phyloP scores from a whole-genome alignment of 345 rosid genomes.

The Dipteronia sinensis region DNA sequence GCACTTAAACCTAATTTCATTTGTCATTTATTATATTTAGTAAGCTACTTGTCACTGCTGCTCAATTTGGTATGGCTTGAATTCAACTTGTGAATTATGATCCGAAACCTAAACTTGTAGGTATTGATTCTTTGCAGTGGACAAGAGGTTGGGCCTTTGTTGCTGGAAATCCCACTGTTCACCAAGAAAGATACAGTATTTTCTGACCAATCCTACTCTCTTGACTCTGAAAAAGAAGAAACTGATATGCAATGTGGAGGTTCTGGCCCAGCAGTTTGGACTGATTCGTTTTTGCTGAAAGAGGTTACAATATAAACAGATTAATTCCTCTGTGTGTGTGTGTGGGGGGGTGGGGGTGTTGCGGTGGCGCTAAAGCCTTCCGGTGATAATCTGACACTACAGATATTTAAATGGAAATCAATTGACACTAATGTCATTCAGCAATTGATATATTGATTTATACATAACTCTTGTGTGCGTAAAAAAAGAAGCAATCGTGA shows the following conservation, averaged over 20 bases:
- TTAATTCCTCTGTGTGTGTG: too few relatives aligned
- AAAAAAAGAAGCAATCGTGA: too few relatives aligned
- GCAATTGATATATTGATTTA: too few relatives aligned
- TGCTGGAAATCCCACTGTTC: conserved; percentile 42
- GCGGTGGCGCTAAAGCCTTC: too few relatives aligned
- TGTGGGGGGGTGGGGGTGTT: too few relatives aligned
- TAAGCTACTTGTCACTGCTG: not conserved
- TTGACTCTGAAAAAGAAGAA: conserved; percentile 22
- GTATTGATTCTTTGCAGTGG: conserved; percentile 52
- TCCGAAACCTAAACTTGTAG: not conserved
- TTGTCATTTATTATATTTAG: too few relatives aligned
- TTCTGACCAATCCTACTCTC: conserved; percentile 35
- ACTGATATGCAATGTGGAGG: conserved; percentile 23
- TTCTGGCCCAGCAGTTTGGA: conserved; percentile 49
- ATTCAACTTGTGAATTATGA: not conserved
- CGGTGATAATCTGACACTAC: too few relatives aligned
- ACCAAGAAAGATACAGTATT: conserved; percentile 34
- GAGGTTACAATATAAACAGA: conserved; percentile 43
- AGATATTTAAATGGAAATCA: too few relatives aligned
- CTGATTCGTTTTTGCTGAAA: conserved; percentile 56
- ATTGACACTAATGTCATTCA: too few relatives aligned
- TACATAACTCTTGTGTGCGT: too few relatives aligned
- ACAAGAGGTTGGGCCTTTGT: conserved; percentile 64
- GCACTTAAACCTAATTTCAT: not conserved
- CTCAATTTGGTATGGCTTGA: not conserved